Base-by-base conservation (phyloP, 495 filamentous ascomycete genomes). In the Penicillium taxi region DNA sequence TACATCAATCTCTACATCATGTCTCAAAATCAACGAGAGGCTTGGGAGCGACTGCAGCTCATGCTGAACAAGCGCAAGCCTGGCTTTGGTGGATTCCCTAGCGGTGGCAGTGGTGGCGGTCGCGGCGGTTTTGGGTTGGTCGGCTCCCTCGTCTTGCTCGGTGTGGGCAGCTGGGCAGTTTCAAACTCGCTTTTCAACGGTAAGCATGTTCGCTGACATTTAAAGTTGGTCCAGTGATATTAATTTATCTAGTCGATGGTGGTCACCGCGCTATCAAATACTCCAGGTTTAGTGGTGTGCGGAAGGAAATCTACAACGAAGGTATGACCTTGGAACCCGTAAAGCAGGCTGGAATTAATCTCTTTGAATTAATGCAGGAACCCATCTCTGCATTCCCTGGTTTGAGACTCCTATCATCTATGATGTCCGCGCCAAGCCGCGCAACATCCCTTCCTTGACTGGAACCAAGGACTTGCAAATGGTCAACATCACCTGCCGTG, bases 401-500 rank as follows among this genome's bases (percentile, higher is more conserved):
- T 78, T 98, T 64, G 93, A 98, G 61, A 94, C 90, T 4, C 86
- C 91, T 25, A 80, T 98, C 54, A 83, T 82, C 50, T 98, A 96
- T 67, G 91, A 98, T 62, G 91, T 98, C 39, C 90, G 91, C 59
- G 91, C 91, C 15, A 94, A 93, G 67, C 91, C 91, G 50, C 80
- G 93, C 52, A 94, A 90, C 57, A 91, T 98, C 42, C 82, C 91
- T 44, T 98, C 91, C 54, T 81, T 98, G 37, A 96, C 91, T 37
- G 91, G 93, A 47, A 98, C 91, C 55, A 98, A 98, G 67, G 91
- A 98, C 64, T 68, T 98, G 59, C 91, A 98, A 74, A 98, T 98
- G 91, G 91, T 98, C 59, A 98, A 98, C 75, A 98, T 98, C 62
- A 98, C 93, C 55, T 98, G 91, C 69, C 93, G 91, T 88, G 91